Evolutionary conservation across 129 eudicot species (phyloP), one percentile per base, ranked within the genome.

Genomic region (Kitagawia praeruptora): DNA sequence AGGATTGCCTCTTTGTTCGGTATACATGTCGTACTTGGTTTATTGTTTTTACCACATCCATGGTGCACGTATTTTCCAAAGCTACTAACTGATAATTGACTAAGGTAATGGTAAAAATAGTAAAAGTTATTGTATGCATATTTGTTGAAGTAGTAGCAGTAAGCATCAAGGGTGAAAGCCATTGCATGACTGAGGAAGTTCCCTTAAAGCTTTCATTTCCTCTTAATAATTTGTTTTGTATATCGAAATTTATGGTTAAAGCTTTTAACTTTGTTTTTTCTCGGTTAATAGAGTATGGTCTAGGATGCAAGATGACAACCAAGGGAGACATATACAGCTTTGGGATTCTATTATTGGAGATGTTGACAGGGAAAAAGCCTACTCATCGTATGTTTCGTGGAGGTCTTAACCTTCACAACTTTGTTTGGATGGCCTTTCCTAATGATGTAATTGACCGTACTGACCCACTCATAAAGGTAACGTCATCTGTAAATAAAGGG

Each of bases 341-440:
- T 73, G 77, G 76, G 45, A 72, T 72, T 12, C 19, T 72, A 4
- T 72, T 72, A 42, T 42, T 72, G 53, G 76, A 72, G 54, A 73
- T 73, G 15, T 19, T 73, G 10, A 73, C 56, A 10, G 21, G 77
- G 77, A 73, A 44, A 54, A 73, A 44, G 56, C 77, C 77, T 42
- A 73, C 77, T 44, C 37, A 73, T 14, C 54, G 38, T 44, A 73
- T n/a, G 38, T 73, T 73, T 73, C 56, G 47, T 73, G 54, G 77
- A 44, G 77, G 77, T 3, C 5, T 72, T 72, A 72, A 23, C 53
- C 76, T 72, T 72, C 53, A 72, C 37, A 40, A 21, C 76, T 72
- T 40, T 42, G 76, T 44, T 72, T 41, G 53, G 76, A 42, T 42
- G 53, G 53, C 76, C 31, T 7, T 72, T 38, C 76, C 76, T 40